Evolutionary conservation across 306 rosid species (phyloP), one percentile per base, ranked within the genome.

Genomic region (Cicer pinnatifidum): DNA sequence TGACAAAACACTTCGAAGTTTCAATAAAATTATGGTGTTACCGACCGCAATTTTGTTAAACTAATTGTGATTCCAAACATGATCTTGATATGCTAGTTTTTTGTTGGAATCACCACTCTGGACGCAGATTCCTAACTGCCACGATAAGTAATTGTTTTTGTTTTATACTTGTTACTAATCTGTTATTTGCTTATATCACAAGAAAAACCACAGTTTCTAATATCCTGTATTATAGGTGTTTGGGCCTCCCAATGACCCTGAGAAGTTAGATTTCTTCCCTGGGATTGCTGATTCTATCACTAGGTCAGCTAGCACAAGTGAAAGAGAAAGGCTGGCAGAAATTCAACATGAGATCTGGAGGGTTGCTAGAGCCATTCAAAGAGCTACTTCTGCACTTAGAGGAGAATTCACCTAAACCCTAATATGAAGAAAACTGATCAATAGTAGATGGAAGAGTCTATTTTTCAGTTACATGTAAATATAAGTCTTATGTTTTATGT

Each of bases 291-390:
- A 91, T 82, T 91, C 98, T 23, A 70, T 87, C 3, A 80, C 79
- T 15, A 68, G 9, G n/a, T 86, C 90, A 11, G 54, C 20, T 1
- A 74, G 66, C 67, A 69, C 43, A 75, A 78, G 77, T 71, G 38
- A 54, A 75, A 79, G 60, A 60, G 84, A 83, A 77, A 79, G 75
- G 82, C 57, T 73, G 56, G 82, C 83, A 7, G 69, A 75, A 40
- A 81, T 91, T 81, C 86, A 81, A 77, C 98, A 91, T 67, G 98
- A 94, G 81, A 73, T 94, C 10, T 94, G 98, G 98, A 91, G 94
- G 86, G 91, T 86, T 75, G 82, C 87, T 20, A 84, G 98, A 86
- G 95, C 97, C 72, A 88, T 94, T 53, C 82, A 72, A 66, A 87
- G 95, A 79, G 97, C 97, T 64, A 80, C 96, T 69, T 78, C 75